A percentile compares a stretch with the other conserved stretches of the same genome.
These are phyloP conservation scores for Calendula officinalis DNA, from an alignment of 129 eudicot genomes.

Conservation along the genomic window DNA sequence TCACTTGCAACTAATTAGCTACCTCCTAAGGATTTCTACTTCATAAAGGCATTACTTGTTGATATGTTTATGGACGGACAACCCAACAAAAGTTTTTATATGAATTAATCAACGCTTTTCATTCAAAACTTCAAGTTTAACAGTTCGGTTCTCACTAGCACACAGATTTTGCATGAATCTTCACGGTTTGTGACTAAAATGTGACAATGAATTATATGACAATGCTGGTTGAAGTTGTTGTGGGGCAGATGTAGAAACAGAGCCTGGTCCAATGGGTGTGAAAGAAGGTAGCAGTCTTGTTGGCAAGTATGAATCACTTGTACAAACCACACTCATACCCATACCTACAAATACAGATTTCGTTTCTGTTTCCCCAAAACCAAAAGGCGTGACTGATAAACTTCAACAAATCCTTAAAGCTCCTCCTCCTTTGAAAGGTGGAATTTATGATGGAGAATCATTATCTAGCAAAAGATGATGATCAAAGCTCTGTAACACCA, in stretches of 20 bases:
- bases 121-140: no score
- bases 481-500: conserved; percentile 23
- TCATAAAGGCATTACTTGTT: no score
- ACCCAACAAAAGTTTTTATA: no score
- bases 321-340: conserved; percentile 79
- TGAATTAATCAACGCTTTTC: no score
- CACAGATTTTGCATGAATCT: no score
- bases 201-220: no score
- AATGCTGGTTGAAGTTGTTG: conserved; percentile 91
- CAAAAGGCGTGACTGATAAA: conserved; percentile 86
- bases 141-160: no score
- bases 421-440: conserved; percentile 47
- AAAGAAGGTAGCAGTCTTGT: conserved; percentile 99
- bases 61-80: no score
- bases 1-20: no score
- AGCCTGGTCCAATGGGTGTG: conserved; percentile 95
- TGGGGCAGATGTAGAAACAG: conserved; percentile 97
- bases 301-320: conserved; percentile 97
- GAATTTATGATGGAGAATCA: conserved; percentile 94
- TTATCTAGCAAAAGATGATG: conserved; percentile 55
- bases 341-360: conserved; percentile 59
- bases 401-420: conserved; percentile 75
- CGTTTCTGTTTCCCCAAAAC: conserved; percentile 42
- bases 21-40: no score
- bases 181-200: no score